These are phyloP conservation scores for Saccharomyces hybrid DNA, from an alignment of 1,139 yeast species.

Conservation along the genomic window DNA sequence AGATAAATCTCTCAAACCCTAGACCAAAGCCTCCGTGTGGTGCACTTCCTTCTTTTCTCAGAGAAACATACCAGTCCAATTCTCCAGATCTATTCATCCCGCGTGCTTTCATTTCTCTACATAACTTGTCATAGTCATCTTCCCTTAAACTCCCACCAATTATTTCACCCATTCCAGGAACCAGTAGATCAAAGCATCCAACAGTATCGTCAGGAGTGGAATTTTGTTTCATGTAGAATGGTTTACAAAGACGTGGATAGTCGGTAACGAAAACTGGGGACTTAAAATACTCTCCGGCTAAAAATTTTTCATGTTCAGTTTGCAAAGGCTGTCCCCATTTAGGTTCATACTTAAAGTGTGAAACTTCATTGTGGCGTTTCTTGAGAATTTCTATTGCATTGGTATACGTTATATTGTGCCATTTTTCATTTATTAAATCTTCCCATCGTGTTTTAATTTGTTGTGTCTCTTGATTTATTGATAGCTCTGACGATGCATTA, in stretches of 20 bases:
- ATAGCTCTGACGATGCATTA: constrained; percentile 8
- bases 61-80: constrained; percentile 71
- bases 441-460: constrained; percentile 28
- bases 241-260: constrained; percentile 72
- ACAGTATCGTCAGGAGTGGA: constrained; percentile 46
- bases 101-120: constrained; percentile 42
- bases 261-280: constrained; percentile 86
- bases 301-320: constrained; percentile 87
- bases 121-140: constrained; percentile 45
- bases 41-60: constrained; percentile 68
- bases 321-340: constrained; percentile 68
- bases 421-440: constrained; percentile 30
- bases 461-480: background rate
- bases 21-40: constrained; percentile 98
- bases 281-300: constrained; percentile 60
- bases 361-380: constrained; percentile 11
- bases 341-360: constrained; percentile 31
- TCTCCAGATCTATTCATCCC: constrained; percentile 48
- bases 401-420: constrained; percentile 69
- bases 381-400: constrained; percentile 57
- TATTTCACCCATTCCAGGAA: constrained; percentile 91
- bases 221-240: constrained; percentile 76
- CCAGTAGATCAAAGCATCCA: constrained; percentile 79
- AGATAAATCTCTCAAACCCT: constrained; percentile 82
- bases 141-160: constrained; percentile 94